Percentiles rank a stretch among this genome's conserved stretches.
These are phyloP conservation scores for Globisporangium cylindrosporum DNA, from an alignment of 352 stramenopile species.

Conservation along the genomic window DNA sequence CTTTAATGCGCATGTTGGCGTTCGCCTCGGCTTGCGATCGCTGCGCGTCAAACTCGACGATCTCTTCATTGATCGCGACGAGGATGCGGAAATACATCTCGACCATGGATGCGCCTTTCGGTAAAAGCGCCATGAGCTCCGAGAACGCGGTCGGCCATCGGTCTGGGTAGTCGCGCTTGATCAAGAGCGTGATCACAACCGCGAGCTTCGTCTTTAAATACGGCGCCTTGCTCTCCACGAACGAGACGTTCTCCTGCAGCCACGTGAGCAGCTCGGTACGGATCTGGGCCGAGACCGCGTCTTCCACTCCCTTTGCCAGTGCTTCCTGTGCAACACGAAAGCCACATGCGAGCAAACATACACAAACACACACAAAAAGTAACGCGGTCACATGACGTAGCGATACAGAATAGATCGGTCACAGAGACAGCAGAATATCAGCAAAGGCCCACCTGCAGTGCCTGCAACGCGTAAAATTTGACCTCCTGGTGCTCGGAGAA, in stretches of 20 bases:
- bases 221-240: slow-evolving; percentile 56
- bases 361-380: neutral
- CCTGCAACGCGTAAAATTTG: slow-evolving; percentile 84
- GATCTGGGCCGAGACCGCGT: slow-evolving; percentile 48
- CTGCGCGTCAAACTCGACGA: slow-evolving; percentile 85
- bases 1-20: slow-evolving; percentile 86
- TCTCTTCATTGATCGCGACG: slow-evolving; percentile 89
- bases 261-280: slow-evolving; percentile 57
- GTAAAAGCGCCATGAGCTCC: slow-evolving; percentile 76
- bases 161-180: slow-evolving; percentile 89
- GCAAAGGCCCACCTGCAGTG: slow-evolving; percentile 33
- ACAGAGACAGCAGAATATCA: neutral
- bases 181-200: slow-evolving; percentile 76
- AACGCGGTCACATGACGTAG: neutral
- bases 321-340: slow-evolving; percentile 33
- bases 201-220: slow-evolving; percentile 87
- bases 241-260: slow-evolving; percentile 56
- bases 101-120: slow-evolving; percentile 70
- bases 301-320: slow-evolving; percentile 35
- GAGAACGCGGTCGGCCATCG: slow-evolving; percentile 84
- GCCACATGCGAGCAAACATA: neutral
- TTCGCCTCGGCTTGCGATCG: slow-evolving; percentile 51
- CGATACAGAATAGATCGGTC: neutral
- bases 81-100: slow-evolving; percentile 91
- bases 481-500: slow-evolving; percentile 64